phyloP scores from a whole-genome alignment of 306 rosid species.

The Vicia sativa region DNA sequence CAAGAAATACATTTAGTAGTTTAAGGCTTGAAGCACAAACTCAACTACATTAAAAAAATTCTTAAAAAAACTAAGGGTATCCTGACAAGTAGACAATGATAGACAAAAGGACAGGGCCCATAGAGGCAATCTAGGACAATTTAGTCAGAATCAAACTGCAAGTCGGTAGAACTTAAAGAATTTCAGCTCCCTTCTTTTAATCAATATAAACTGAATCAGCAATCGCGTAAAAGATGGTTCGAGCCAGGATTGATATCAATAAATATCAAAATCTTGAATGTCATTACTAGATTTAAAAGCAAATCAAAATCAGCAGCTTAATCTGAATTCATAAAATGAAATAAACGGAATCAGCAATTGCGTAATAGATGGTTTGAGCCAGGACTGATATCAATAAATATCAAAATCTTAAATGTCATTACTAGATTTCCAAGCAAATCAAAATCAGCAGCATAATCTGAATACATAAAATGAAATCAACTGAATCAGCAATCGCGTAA shows the following conservation, averaged over 20 bases:
- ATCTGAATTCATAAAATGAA: slow-evolving; percentile 12
- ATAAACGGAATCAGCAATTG: slow-evolving; percentile 24
- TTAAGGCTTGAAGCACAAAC: slow-evolving; percentile 26
- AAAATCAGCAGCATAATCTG: too few species aligned
- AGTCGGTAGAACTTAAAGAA: slow-evolving; percentile 14
- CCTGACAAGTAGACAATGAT: neutral
- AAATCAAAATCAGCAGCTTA: slow-evolving; percentile 11
- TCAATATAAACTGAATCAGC: neutral
- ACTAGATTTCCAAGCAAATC: too few species aligned
- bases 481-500: too few species aligned
- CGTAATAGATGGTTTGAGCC: neutral
- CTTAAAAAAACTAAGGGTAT: neutral
- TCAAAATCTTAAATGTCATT: slow-evolving; percentile 5
- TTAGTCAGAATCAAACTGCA: slow-evolving; percentile 4
- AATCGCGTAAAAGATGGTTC: too few species aligned
- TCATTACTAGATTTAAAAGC: neutral
- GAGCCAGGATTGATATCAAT: too few species aligned
- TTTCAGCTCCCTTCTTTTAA: slow-evolving; percentile 2
- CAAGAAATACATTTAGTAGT: neutral
- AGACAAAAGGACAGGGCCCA: neutral
- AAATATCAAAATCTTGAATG: too few species aligned
- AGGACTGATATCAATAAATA: slow-evolving; percentile 10
- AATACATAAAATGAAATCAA: too few species aligned
- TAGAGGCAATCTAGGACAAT: neutral
- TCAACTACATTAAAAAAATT: neutral